Evolutionary conservation across 2,329 filamentous ascomycete genomes (phyloP).

Genomic region (Fusarium multiceps): DNA sequence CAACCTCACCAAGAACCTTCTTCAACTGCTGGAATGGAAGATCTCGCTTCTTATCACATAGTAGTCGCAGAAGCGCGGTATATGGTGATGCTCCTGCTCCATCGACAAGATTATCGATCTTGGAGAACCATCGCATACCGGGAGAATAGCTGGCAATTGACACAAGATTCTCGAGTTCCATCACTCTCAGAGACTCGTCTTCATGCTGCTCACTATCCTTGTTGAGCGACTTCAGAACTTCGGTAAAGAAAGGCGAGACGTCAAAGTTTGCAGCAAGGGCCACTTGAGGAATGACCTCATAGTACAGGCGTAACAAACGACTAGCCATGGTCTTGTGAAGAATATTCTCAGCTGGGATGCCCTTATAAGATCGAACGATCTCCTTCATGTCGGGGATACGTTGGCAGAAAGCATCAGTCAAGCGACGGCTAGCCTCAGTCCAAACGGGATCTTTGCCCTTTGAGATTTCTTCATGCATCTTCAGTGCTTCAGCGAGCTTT

Average conservation of each 20-base stretch:
- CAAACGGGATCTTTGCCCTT: constrained; percentile 63
- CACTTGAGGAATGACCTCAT: constrained; percentile 81
- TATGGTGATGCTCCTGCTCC: constrained; percentile 68
- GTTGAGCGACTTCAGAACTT: constrained; percentile 72
- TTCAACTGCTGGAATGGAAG: constrained; percentile 58
- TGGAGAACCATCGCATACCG: constrained; percentile 91
- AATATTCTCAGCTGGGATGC: constrained; percentile 73
- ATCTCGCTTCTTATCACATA: constrained; percentile 48
- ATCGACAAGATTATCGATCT: constrained; percentile 69
- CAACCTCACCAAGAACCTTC: constrained; percentile 68
- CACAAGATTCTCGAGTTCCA: constrained; percentile 85
- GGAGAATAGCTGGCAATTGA: constrained; percentile 83
- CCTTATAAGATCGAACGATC: constrained; percentile 78
- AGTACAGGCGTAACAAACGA: constrained; percentile 84
- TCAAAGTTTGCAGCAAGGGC: constrained; percentile 90
- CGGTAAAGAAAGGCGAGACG: constrained; percentile 79
- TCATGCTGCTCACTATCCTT: constrained; percentile 61
- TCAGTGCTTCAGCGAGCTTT: constrained; percentile 76
- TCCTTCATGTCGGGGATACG: constrained; percentile 86
- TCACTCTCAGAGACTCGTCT: constrained; percentile 67
- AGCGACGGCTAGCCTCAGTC: constrained; percentile 73
- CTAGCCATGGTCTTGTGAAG: constrained; percentile 83
- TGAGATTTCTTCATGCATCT: constrained; percentile 66
- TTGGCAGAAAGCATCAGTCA: constrained; percentile 80
- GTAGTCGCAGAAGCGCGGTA: constrained; percentile 70